Conservation (phyloP, 2,329 filamentous ascomycete species). For the Trichoderma cornu-damae region DNA sequence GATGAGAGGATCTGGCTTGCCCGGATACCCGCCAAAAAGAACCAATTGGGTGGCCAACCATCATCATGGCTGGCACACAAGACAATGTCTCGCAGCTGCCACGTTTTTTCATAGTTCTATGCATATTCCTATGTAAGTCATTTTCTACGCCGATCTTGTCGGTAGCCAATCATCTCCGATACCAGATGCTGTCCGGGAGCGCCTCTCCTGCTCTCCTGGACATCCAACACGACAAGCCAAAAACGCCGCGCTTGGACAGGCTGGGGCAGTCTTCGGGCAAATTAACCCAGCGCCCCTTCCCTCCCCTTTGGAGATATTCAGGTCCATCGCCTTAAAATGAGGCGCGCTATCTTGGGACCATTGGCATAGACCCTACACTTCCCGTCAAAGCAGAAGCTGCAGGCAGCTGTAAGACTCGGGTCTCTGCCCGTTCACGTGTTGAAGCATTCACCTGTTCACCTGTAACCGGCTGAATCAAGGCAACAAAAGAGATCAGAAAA, state of each 20-base stretch:
- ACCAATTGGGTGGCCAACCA: neutral
- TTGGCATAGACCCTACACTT: neutral
- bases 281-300: neutral
- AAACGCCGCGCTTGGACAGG: neutral
- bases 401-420: too few species aligned
- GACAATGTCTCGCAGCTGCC: neutral
- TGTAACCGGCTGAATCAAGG: too few species aligned
- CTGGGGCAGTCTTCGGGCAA: neutral
- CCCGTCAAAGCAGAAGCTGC: neutral
- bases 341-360: neutral
- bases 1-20: neutral
- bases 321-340: neutral
- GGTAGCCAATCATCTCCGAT: neutral
- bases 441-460: too few species aligned
- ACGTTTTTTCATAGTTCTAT: neutral
- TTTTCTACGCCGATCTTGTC: neutral
- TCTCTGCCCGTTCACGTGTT: too few species aligned
- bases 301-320: neutral
- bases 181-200: neutral
- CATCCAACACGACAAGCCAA: neutral
- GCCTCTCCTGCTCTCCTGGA: neutral
- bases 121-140: conserved; percentile 1
- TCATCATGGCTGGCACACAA: neutral
- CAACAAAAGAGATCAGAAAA: too few species aligned
- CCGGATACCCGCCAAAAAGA: neutral